These are phyloP conservation scores for Dianthus caryophyllus DNA, from an alignment of 148 eudicot species.

Conservation along the genomic window DNA sequence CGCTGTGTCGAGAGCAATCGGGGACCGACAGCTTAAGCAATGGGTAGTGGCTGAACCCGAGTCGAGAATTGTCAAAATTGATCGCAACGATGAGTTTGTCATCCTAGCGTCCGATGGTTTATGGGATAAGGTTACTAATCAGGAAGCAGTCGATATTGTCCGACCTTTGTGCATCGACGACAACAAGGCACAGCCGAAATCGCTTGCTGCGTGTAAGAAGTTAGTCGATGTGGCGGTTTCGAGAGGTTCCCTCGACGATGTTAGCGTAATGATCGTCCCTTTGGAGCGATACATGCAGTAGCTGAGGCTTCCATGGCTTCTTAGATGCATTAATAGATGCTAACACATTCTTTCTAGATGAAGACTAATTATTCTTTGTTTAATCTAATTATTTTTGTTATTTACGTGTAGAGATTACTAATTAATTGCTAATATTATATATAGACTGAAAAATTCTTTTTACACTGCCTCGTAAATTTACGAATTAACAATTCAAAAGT, in stretches of 20 bases:
- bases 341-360: not conserved
- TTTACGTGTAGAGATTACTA: too few relatives aligned
- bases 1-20: slow-evolving; percentile 85
- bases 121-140: slow-evolving; percentile 77
- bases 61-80: slow-evolving; percentile 42
- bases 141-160: slow-evolving; percentile 74
- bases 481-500: too few relatives aligned
- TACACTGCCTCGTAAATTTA: too few relatives aligned
- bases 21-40: slow-evolving; percentile 65
- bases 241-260: slow-evolving; percentile 69
- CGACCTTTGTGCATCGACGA: slow-evolving; percentile 36
- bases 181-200: slow-evolving; percentile 32
- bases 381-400: slow-evolving; percentile 19
- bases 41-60: slow-evolving; percentile 82
- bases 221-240: slow-evolving; percentile 57
- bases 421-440: not conserved
- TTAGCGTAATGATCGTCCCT: slow-evolving; percentile 71
- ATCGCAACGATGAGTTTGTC: slow-evolving; percentile 54
- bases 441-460: slow-evolving; percentile 14
- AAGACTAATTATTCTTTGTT: slow-evolving; percentile 16
- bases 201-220: slow-evolving; percentile 58
- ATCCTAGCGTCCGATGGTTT: slow-evolving; percentile 90
- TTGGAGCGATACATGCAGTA: slow-evolving; percentile 38
- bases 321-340: slow-evolving; percentile 5
- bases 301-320: not conserved